These are phyloP conservation scores for Tulasnella sp. DNA, from an alignment of 768 basidiomycete species.

Conservation along the genomic window DNA sequence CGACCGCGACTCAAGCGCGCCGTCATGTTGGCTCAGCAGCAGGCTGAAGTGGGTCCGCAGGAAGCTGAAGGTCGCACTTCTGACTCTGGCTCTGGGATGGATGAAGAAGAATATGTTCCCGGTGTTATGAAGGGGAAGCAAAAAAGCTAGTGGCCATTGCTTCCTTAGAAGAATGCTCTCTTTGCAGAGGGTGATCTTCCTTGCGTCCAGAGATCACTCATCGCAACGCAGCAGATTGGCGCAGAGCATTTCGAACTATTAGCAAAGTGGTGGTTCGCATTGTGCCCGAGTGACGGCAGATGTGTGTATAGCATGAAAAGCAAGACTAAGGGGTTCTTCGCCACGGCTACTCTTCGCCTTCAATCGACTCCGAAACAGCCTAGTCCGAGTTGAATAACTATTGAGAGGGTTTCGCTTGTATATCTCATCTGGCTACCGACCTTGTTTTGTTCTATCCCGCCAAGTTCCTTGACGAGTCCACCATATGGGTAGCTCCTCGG, in stretches of 20 bases:
- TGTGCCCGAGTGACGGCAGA: too few relatives aligned
- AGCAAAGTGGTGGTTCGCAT: too few relatives aligned
- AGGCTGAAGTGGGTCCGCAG: not conserved
- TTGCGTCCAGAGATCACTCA: too few relatives aligned
- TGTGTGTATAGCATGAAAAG: too few relatives aligned
- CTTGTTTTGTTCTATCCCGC: conserved; percentile 69
- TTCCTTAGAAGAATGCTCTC: too few relatives aligned
- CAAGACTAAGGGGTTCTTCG: too few relatives aligned
- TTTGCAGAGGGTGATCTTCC: too few relatives aligned
- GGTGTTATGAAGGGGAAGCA: not conserved
- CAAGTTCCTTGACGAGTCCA: conserved; percentile 66
- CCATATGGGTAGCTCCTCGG: conserved; percentile 67
- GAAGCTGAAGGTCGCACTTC: not conserved
- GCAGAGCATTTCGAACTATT: too few relatives aligned
- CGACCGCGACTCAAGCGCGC: not conserved
- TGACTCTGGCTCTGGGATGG: not conserved
- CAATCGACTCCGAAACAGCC: conserved; percentile 15
- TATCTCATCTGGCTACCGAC: conserved; percentile 33
- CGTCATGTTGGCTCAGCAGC: too few relatives aligned
- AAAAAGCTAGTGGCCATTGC: not conserved
- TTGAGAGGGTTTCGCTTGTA: not conserved
- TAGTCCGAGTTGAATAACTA: not conserved
- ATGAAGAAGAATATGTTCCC: not conserved
- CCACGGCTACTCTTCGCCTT: conserved; percentile 9
- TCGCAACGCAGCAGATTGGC: too few relatives aligned